phyloP scores from a whole-genome alignment of 495 filamentous ascomycete genomes.

The Massariosphaeria phaeospora region DNA sequence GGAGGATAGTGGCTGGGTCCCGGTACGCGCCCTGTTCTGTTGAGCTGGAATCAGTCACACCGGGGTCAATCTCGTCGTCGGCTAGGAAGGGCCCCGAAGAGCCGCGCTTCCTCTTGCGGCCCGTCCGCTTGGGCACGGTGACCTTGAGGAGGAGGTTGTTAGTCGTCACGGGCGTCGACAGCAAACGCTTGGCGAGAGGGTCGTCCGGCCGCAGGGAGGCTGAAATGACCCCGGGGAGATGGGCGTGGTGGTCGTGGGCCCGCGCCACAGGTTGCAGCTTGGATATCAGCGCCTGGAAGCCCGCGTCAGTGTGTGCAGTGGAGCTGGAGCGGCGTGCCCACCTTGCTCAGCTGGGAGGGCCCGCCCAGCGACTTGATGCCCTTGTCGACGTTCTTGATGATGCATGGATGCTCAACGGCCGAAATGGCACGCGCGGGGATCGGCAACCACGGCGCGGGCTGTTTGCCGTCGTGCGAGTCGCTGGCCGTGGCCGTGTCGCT shows the following conservation, averaged over 20 bases:
- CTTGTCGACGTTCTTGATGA: slow-evolving; percentile 75
- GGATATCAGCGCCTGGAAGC: background rate
- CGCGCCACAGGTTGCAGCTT: no score
- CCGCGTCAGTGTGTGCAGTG: background rate
- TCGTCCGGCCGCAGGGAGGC: slow-evolving; percentile 74
- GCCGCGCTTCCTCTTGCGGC: slow-evolving; percentile 74
- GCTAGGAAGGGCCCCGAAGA: slow-evolving; percentile 58
- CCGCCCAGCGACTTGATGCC: slow-evolving; percentile 75
- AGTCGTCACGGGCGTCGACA: slow-evolving; percentile 63
- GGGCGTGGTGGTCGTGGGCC: background rate
- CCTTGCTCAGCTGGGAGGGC: slow-evolving; percentile 58
- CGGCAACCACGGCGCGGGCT: slow-evolving; percentile 48
- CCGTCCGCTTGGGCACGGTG: slow-evolving; percentile 78
- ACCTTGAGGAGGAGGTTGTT: slow-evolving; percentile 83
- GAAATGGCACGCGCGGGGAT: slow-evolving; percentile 63
- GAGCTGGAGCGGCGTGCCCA: slow-evolving; percentile 38
- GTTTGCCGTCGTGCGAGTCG: background rate
- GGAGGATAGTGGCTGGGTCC: slow-evolving; percentile 44
- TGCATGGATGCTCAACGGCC: slow-evolving; percentile 81
- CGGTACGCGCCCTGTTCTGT: slow-evolving; percentile 1
- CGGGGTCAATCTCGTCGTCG: slow-evolving; percentile 20
- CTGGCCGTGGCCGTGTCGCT: no score
- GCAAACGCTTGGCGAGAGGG: slow-evolving; percentile 65
- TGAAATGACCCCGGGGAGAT: slow-evolving; percentile 42
- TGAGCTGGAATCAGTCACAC: background rate